Conservation (phyloP, 345 rosid species). For the Salix dunnii region DNA sequence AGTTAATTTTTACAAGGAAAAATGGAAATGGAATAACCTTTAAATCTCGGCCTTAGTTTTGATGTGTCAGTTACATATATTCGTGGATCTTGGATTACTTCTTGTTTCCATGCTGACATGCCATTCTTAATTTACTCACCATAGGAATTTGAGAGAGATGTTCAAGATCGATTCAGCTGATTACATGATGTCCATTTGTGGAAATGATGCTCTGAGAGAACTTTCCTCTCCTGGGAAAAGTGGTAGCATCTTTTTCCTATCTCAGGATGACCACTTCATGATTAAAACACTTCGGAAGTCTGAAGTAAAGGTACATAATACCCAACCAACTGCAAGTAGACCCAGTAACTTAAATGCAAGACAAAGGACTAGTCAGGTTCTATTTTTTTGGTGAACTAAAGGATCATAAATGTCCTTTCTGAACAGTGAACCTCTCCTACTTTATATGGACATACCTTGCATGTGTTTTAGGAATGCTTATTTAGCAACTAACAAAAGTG, state of each 20-base stretch:
- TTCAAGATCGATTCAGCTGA: constrained; percentile 99
- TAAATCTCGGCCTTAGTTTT: neutral
- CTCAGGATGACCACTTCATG: constrained; percentile 98
- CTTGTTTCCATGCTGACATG: constrained; percentile 11
- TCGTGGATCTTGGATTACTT: constrained; percentile 5
- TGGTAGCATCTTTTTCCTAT: constrained; percentile 89
- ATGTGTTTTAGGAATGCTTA: no score
- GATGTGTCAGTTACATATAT: neutral
- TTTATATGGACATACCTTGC: no score
- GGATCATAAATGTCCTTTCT: no score
- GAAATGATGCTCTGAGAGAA: constrained; percentile 92
- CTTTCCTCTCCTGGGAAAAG: constrained; percentile 99
- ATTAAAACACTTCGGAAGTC: constrained; percentile 94
- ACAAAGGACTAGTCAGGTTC: no score
- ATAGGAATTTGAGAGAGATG: constrained; percentile 93
- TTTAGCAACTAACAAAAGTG: no score
- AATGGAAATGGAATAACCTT: neutral
- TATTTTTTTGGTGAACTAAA: no score
- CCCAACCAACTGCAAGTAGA: no score
- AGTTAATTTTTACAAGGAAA: neutral
- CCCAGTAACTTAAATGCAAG: no score
- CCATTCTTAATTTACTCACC: constrained; percentile 20
- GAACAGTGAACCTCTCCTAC: no score
- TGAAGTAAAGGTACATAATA: constrained; percentile 73
- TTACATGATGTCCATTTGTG: constrained; percentile 98